A percentile compares a stretch with the other conserved stretches of the same genome.
Conservation (phyloP, 164 flowering plant species). For the Tinospora cordifolia region DNA sequence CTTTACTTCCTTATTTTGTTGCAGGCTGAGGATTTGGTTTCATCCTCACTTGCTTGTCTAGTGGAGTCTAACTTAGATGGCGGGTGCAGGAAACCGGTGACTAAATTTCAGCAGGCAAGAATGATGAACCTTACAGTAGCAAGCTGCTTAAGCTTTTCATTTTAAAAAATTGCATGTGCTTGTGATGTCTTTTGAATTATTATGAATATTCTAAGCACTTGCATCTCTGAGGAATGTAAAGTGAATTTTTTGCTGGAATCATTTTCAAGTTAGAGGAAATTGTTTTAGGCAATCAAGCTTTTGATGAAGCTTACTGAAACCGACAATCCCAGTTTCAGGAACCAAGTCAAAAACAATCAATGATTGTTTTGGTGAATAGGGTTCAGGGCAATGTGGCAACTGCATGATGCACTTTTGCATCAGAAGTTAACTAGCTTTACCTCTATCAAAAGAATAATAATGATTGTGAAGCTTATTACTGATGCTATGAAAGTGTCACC, state of each 20-base stretch:
- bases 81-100: slow-evolving; percentile 26
- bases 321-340: neutral
- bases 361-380: no score
- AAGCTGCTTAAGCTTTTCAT: neutral
- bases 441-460: no score
- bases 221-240: neutral
- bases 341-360: no score
- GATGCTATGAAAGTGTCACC: no score
- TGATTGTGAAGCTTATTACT: no score
- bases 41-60: slow-evolving; percentile 59
- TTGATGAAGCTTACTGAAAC: neutral
- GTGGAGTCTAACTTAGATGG: slow-evolving; percentile 26
- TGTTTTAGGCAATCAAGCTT: no score
- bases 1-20: slow-evolving; percentile 6
- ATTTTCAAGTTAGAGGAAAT: neutral
- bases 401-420: no score
- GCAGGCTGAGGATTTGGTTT: slow-evolving; percentile 70
- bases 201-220: neutral
- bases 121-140: slow-evolving; percentile 3
- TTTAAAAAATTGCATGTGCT: neutral
- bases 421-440: neutral
- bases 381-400: no score
- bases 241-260: neutral
- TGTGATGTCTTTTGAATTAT: neutral
- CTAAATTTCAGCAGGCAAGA: slow-evolving; percentile 64